Evolutionary conservation across 208 protist genomes (phyloP).

Genomic region (Acanthamoeba royreba): DNA sequence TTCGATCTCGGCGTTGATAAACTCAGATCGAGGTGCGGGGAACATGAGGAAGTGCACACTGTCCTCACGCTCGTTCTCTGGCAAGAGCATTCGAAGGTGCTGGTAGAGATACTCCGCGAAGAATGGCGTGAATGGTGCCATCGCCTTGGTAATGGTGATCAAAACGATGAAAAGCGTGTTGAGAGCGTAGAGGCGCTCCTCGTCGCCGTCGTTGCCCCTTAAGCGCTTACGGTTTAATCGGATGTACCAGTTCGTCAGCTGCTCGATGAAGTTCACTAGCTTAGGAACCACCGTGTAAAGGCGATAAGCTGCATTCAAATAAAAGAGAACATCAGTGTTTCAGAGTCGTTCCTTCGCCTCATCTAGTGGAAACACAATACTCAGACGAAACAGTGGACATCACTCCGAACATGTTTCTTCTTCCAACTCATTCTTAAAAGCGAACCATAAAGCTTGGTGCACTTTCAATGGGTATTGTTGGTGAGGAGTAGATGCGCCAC

Average conservation of each 20-base stretch:
- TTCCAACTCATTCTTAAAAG: conserved; percentile 5
- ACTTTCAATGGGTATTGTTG: conserved; percentile 8
- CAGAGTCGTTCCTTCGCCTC: background rate
- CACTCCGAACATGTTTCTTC: conserved; percentile 9
- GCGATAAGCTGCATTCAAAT: conserved; percentile 83
- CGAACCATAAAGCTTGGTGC: background rate
- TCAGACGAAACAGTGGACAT: background rate
- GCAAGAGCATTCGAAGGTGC: conserved; percentile 90
- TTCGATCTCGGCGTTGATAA: conserved; percentile 79
- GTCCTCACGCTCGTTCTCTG: conserved; percentile 79
- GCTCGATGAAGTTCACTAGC: conserved; percentile 95
- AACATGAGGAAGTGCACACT: conserved; percentile 92
- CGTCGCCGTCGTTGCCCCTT: conserved; percentile 85
- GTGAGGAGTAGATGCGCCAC: background rate
- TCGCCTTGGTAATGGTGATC: conserved; percentile 79
- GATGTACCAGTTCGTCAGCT: conserved; percentile 99
- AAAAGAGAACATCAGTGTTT: background rate
- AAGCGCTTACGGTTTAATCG: conserved; percentile 95
- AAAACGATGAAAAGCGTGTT: conserved; percentile 84
- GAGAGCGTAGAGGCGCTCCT: conserved; percentile 87
- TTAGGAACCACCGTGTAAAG: conserved; percentile 98
- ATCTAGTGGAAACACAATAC: background rate
- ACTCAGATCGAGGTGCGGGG: conserved; percentile 80
- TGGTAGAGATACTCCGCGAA: conserved; percentile 97
- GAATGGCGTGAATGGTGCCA: conserved; percentile 99